Percentiles rank a stretch among this genome's conserved stretches.
phyloP scores from a whole-genome alignment of 2,329 filamentous ascomycete genomes.

The Rhytidhysteron rufulum region DNA sequence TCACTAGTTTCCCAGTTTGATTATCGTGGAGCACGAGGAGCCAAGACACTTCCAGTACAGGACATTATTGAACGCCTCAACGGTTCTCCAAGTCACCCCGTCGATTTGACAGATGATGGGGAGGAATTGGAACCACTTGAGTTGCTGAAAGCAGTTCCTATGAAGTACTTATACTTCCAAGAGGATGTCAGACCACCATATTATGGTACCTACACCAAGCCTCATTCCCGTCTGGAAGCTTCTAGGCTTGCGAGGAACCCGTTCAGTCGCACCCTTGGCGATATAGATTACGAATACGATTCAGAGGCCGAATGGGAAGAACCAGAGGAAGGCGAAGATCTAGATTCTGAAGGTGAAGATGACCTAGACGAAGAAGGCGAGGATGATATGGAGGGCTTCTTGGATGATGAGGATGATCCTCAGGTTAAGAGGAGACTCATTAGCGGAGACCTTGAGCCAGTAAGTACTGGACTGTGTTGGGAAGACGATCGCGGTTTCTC shows the following conservation, averaged over 20 bases:
- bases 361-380: slow-evolving; percentile 70
- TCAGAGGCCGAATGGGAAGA: slow-evolving; percentile 83
- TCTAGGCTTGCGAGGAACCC: slow-evolving; percentile 52
- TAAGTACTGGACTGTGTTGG: slow-evolving; percentile 80
- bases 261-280: slow-evolving; percentile 52
- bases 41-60: slow-evolving; percentile 18
- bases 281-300: slow-evolving; percentile 77
- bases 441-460: slow-evolving; percentile 68
- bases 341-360: slow-evolving; percentile 62
- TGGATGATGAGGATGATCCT: slow-evolving; percentile 74
- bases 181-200: slow-evolving; percentile 65
- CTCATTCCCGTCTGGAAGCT: slow-evolving; percentile 44
- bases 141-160: slow-evolving; percentile 53
- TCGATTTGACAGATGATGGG: slow-evolving; percentile 41
- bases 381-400: slow-evolving; percentile 83
- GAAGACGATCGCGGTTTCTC: slow-evolving; percentile 52
- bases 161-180: slow-evolving; percentile 61
- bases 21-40: slow-evolving; percentile 10
- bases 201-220: slow-evolving; percentile 66
- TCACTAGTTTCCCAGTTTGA: slow-evolving; percentile 17
- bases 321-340: slow-evolving; percentile 66
- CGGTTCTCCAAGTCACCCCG: slow-evolving; percentile 37
- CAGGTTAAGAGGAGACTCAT: slow-evolving; percentile 55
- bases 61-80: slow-evolving; percentile 44
- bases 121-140: slow-evolving; percentile 32